phyloP scores from a whole-genome alignment of 2,329 filamentous ascomycete genomes.

The Scortechinia acanthostroma region DNA sequence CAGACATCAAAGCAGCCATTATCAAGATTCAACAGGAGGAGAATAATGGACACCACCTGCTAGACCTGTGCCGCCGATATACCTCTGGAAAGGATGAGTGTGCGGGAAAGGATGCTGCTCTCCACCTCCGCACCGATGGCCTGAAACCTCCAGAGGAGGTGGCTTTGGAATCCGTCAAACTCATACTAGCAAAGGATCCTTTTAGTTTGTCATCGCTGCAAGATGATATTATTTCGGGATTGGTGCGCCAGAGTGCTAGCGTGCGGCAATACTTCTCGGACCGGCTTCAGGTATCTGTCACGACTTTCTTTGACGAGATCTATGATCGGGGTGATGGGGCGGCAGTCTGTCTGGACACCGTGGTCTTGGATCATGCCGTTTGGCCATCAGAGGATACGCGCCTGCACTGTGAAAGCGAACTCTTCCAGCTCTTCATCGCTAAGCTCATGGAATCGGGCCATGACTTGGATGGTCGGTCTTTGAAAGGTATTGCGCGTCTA shows the following conservation, averaged over 20 bases:
- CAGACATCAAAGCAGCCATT: conserved; percentile 32
- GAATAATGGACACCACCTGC: conserved; percentile 24
- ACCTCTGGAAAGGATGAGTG: conserved; percentile 25
- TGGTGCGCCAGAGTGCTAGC: conserved; percentile 29
- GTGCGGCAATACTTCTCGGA: conserved; percentile 31
- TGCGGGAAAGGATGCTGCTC: conserved; percentile 31
- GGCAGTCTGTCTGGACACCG: conserved; percentile 32
- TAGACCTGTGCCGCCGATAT: conserved; percentile 32
- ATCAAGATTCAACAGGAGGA: conserved; percentile 30
- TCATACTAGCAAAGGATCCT: conserved; percentile 25
- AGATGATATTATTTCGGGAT: conserved; percentile 34
- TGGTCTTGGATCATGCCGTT: conserved; percentile 31
- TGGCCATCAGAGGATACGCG: conserved; percentile 32
- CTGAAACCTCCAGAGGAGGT: conserved; percentile 27
- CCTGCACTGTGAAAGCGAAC: conserved; percentile 31
- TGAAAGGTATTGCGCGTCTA: conserved; percentile 35
- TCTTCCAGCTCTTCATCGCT: conserved; percentile 21
- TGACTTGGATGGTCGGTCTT: conserved; percentile 50
- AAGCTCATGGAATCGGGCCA: conserved; percentile 35
- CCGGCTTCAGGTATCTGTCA: conserved; percentile 30
- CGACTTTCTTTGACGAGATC: conserved; percentile 35
- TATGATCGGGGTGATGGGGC: conserved; percentile 35
- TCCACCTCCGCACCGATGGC: conserved; percentile 30
- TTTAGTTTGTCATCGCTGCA: conserved; percentile 24
- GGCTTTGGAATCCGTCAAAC: conserved; percentile 29